Base-by-base conservation (phyloP, 306 rosid species). In the Lathyrus aphaca region DNA sequence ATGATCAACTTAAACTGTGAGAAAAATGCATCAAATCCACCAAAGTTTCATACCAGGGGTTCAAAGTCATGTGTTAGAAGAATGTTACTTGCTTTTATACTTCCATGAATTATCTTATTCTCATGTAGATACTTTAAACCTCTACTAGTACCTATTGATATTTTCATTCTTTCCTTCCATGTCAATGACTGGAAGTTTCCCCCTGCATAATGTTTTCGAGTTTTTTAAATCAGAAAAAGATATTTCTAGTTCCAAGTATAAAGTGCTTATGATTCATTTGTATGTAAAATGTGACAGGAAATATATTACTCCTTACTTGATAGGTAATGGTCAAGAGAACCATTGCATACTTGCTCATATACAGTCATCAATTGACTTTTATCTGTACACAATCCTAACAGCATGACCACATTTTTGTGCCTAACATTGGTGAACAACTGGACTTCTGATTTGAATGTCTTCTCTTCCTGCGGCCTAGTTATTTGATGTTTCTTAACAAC, bases 101-200 rank as follows among this genome's bases (percentile, higher is more conserved):
- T 92, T 82, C 96, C 88, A 72, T 92, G 97, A 74, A 89, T 83
- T 60, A 89, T 87, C 53, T 81, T 73, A 74, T 82, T 87, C 56
- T 27, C 77, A 64, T 92, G 97, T 17, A 92, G 82, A 63, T 84
- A 80, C 65, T 79, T 77, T 48, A 92, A 74, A 44, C 96, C 97
- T 78, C 84, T 89, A 15, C 86, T 85, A 10, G 84, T 80, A 79
- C 96, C 96, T 37, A 64, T 49, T 19, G 87, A 86, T 50, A 92
- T 77, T 78, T 87, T 89, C 81, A 86, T 74, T 77, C 93, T 92
- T 77, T 79, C 82, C 54, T 39, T 79, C 97, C 97, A 92, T 57
- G 82, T 84, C 42, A 92, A 80, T 76, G 87, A 79, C 29, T 69
- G 79, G 72, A 58, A 45, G 15, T 16, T 68, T 57, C 79, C 63